phyloP scores from a whole-genome alignment of 2,329 filamentous ascomycete genomes.

The Colletotrichum cereale region DNA sequence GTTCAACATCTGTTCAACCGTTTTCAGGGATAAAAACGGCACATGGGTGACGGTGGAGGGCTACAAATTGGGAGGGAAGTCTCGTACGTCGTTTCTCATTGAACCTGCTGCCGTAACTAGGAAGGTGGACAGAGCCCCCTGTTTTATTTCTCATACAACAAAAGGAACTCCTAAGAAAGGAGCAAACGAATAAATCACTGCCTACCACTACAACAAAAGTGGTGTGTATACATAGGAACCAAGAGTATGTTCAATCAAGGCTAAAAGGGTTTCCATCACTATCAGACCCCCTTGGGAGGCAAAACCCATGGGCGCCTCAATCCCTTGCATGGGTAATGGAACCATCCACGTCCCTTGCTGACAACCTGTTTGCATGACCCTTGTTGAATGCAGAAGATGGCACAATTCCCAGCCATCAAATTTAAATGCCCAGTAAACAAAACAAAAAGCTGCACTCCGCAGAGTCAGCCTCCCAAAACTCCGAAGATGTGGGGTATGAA shows the following conservation, averaged over 20 bases:
- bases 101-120: not conserved
- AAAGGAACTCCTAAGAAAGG: conserved; percentile 24
- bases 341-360: conserved; percentile 2
- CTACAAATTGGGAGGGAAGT: not conserved
- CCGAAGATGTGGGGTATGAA: conserved; percentile 41
- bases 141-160: conserved; percentile 15
- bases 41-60: not conserved
- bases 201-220: conserved; percentile 12
- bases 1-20: not conserved
- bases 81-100: not conserved
- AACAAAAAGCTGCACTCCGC: conserved; percentile 32
- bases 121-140: conserved; percentile 4
- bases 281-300: conserved; percentile 2
- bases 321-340: conserved; percentile 9
- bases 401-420: conserved; percentile 31
- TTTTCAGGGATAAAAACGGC: not conserved
- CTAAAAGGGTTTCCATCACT: conserved; percentile 17
- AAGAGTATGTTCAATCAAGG: conserved; percentile 37
- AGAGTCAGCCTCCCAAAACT: conserved; percentile 40
- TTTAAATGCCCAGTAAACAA: conserved; percentile 33
- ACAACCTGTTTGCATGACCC: conserved; percentile 1
- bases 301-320: not conserved
- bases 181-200: not conserved
- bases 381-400: conserved; percentile 37
- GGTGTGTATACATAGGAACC: conserved; percentile 38